Evolutionary conservation across 2,329 filamentous ascomycete genomes (phyloP).

Genomic region (Colletotrichum tropicicola): DNA sequence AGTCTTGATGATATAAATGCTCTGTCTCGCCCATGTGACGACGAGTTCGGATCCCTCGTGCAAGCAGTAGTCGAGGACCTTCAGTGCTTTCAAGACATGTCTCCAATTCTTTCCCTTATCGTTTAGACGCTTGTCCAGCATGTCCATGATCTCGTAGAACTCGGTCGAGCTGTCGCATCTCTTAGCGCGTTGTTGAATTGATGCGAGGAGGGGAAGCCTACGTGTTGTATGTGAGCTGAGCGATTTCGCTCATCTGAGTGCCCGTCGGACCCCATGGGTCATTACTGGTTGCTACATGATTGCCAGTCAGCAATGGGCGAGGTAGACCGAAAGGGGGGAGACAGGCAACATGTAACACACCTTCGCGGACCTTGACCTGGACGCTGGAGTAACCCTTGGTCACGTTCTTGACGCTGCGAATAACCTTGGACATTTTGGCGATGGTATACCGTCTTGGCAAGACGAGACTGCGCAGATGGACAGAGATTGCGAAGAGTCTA

Average conservation of each 20-base stretch:
- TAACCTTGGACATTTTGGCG: slow-evolving; percentile 88
- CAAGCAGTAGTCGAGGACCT: slow-evolving; percentile 96
- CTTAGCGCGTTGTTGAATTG: not conserved
- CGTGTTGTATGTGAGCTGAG: slow-evolving; percentile 97
- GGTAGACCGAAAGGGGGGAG: too few relatives aligned
- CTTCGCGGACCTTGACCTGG: slow-evolving; percentile 98
- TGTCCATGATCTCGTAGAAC: slow-evolving; percentile 99
- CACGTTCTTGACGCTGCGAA: slow-evolving; percentile 98
- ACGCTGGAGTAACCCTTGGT: slow-evolving; percentile 97
- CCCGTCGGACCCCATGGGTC: slow-evolving; percentile 98
- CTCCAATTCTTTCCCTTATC: slow-evolving; percentile 99
- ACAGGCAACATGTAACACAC: slow-evolving; percentile 58
- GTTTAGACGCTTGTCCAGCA: slow-evolving; percentile 97
- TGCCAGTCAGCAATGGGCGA: slow-evolving; percentile 37
- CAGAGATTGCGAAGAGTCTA: too few relatives aligned
- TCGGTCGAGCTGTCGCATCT: slow-evolving; percentile 77
- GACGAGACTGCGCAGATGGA: too few relatives aligned
- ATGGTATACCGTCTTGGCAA: not conserved
- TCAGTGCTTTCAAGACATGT: slow-evolving; percentile 95
- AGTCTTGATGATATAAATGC: slow-evolving; percentile 98
- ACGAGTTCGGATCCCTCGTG: slow-evolving; percentile 97
- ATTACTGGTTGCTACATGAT: slow-evolving; percentile 88
- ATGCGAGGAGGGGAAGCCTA: slow-evolving; percentile 57
- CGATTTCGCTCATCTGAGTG: slow-evolving; percentile 98
- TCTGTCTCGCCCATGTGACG: slow-evolving; percentile 97